Evolutionary conservation across 345 rosid genomes (phyloP).

Genomic region (Carallia brachiata): DNA sequence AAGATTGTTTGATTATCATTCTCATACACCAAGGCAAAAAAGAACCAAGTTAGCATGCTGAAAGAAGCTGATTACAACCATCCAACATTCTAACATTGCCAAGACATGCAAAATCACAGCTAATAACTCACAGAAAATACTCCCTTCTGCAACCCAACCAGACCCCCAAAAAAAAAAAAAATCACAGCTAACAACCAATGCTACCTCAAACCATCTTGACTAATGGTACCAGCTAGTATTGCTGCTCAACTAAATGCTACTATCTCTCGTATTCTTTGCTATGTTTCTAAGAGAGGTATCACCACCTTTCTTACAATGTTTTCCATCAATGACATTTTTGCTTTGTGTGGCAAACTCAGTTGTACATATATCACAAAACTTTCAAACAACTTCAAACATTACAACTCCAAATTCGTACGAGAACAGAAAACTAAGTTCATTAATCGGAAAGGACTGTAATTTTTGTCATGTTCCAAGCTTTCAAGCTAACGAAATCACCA

Average conservation of each 20-base stretch:
- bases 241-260: neutral
- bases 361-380: neutral
- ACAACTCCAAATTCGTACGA: no score
- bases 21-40: neutral
- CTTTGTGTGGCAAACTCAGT: neutral
- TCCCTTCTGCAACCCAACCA: no score
- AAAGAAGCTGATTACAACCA: neutral
- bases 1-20: conserved; percentile 8
- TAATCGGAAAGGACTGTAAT: neutral
- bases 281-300: neutral
- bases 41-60: neutral
- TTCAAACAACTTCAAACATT: neutral
- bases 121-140: no score
- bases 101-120: no score
- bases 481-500: neutral
- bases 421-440: neutral
- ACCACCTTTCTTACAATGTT: neutral
- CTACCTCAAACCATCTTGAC: no score
- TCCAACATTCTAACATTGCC: neutral
- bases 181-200: no score
- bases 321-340: neutral
- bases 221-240: neutral
- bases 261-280: neutral
- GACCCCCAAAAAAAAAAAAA: no score
- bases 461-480: neutral